These are phyloP conservation scores for Tolypocladium tundrense DNA, from an alignment of 2,329 filamentous ascomycete species.

Conservation along the genomic window DNA sequence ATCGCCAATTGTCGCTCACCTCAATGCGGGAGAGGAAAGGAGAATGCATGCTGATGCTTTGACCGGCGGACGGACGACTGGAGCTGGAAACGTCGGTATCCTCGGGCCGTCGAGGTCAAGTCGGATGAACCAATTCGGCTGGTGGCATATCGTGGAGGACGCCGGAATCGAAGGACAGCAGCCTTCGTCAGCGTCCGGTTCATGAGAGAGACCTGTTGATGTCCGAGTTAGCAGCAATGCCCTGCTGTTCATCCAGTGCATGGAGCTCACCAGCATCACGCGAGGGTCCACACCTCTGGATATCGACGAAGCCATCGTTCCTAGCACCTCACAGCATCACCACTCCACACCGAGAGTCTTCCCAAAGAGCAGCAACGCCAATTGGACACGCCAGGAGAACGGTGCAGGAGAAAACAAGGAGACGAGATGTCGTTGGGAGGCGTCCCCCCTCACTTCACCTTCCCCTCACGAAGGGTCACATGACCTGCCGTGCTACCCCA, in stretches of 20 bases:
- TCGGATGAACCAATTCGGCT: not conserved
- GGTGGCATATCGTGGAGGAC: not conserved
- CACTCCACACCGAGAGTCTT: not conserved
- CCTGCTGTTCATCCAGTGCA: not conserved
- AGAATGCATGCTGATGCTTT: not conserved
- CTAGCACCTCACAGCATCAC: not conserved
- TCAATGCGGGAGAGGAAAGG: not conserved
- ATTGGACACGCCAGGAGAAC: not conserved
- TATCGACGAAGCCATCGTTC: not conserved
- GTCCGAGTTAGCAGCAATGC: not conserved
- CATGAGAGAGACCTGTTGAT: not conserved
- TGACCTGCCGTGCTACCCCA: constrained; percentile 16
- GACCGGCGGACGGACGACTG: not conserved
- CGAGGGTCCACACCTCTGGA: not conserved
- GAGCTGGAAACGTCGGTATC: not conserved
- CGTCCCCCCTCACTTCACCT: constrained; percentile 9
- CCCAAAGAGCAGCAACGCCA: not conserved
- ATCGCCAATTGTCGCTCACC: too few species aligned
- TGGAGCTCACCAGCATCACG: not conserved
- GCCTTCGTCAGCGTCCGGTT: not conserved
- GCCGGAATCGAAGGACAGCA: not conserved
- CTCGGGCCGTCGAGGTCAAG: not conserved
- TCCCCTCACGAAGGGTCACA: constrained; percentile 21
- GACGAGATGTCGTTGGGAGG: not conserved
- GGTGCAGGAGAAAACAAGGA: not conserved